Conservation (phyloP, 805 yeast genomes). For the Kazachstania kunashirensis region DNA sequence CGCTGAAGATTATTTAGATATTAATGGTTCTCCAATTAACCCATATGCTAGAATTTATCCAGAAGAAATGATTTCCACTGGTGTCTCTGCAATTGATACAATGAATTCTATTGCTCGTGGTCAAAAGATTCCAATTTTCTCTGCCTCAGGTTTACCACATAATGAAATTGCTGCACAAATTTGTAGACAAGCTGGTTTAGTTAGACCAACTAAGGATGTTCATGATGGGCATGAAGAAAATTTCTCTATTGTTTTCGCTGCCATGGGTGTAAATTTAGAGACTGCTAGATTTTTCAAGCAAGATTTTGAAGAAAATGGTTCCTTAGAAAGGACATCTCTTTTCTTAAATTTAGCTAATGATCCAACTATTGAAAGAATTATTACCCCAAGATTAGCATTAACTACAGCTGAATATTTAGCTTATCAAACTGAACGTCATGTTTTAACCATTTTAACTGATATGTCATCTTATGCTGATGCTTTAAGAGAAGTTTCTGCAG, state of each 20-base stretch:
- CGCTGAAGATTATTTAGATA: slow-evolving; percentile 97
- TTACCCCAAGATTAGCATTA: slow-evolving; percentile 96
- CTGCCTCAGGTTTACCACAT: slow-evolving; percentile 98
- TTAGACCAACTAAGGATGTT: slow-evolving; percentile 98
- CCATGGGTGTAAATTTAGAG: slow-evolving; percentile 99
- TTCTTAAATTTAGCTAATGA: slow-evolving; percentile 97
- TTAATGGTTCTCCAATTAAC: slow-evolving; percentile 97
- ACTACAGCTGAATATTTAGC: slow-evolving; percentile 98
- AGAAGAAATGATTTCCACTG: slow-evolving; percentile 99
- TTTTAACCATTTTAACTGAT: slow-evolving; percentile 93
- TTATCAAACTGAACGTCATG: slow-evolving; percentile 98
- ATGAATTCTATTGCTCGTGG: slow-evolving; percentile 99
- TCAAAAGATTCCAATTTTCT: slow-evolving; percentile 97
- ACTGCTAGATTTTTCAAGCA: slow-evolving; percentile 97
- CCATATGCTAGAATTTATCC: slow-evolving; percentile 98
- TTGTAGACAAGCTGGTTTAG: slow-evolving; percentile 99
- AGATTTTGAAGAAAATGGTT: slow-evolving; percentile 98
- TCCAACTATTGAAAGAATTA: slow-evolving; percentile 98
- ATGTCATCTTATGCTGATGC: slow-evolving; percentile 99
- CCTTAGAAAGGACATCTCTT: slow-evolving; percentile 93
- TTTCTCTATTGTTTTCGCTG: slow-evolving; percentile 98
- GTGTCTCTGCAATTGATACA: slow-evolving; percentile 96
- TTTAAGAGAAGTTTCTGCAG: slow-evolving; percentile 98
- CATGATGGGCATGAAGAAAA: slow-evolving; percentile 99
- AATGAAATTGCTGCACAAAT: slow-evolving; percentile 99